Conservation (phyloP, 179 eudicot genomes). For the Heliamphora pulchella region DNA sequence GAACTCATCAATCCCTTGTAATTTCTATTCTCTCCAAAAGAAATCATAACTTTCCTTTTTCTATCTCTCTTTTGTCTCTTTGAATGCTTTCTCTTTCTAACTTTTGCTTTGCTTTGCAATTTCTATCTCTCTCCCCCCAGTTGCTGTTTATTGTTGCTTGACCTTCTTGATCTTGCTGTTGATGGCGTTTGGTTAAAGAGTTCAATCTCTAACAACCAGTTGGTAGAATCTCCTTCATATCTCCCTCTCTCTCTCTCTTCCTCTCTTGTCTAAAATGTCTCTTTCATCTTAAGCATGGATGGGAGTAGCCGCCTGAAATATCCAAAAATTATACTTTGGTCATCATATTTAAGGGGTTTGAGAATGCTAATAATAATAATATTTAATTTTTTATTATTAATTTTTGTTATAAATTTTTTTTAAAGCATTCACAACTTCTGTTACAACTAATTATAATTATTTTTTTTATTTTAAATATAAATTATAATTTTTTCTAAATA, state of each 20-base stretch:
- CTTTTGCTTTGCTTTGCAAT: not conserved
- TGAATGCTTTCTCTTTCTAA: slow-evolving; percentile 10
- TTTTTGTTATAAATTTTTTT: not conserved
- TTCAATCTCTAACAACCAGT: slow-evolving; percentile 54
- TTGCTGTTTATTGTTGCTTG: slow-evolving; percentile 26
- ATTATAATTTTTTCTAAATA: too few species aligned
- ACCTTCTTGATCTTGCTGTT: slow-evolving; percentile 28
- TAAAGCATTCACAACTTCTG: not conserved
- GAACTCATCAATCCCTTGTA: not conserved
- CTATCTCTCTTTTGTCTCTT: not conserved
- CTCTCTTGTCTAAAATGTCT: slow-evolving; percentile 12
- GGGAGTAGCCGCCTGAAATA: slow-evolving; percentile 17
- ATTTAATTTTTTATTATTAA: not conserved
- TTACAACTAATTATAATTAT: too few species aligned
- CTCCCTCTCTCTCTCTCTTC: slow-evolving; percentile 12
- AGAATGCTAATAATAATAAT: slow-evolving; percentile 22
- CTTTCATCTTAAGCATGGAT: slow-evolving; percentile 25
- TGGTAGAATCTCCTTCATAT: slow-evolving; percentile 30
- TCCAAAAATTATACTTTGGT: too few species aligned
- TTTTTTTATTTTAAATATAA: too few species aligned
- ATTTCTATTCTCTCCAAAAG: not conserved
- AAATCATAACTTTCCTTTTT: slow-evolving; percentile 17
- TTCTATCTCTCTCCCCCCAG: not conserved
- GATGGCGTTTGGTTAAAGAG: slow-evolving; percentile 47
- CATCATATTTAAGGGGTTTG: too few species aligned